Evolutionary conservation across 2,329 filamentous ascomycete genomes (phyloP).

Genomic region (Thielaviopsis populi): DNA sequence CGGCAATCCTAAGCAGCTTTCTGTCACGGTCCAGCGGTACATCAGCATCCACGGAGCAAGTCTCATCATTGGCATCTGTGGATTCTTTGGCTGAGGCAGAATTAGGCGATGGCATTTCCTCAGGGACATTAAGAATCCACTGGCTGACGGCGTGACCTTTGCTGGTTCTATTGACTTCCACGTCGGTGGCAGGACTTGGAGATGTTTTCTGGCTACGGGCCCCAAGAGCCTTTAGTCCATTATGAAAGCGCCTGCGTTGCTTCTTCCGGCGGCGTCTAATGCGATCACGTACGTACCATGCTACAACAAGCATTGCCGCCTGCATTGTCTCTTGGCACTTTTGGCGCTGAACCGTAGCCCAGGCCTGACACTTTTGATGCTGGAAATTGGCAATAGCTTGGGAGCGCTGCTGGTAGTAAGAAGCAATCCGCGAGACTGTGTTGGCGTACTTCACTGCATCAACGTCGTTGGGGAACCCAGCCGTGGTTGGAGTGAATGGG

Average conservation of each 20-base stretch:
- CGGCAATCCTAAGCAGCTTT: conserved; percentile 31
- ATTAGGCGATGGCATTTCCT: conserved; percentile 24
- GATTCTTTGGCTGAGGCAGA: conserved; percentile 20
- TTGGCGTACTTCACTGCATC: conserved; percentile 30
- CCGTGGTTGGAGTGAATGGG: neutral
- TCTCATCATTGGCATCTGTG: conserved; percentile 27
- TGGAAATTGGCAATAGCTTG: conserved; percentile 33
- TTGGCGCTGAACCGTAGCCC: conserved; percentile 32
- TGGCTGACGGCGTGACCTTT: conserved; percentile 29
- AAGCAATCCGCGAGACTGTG: conserved; percentile 33
- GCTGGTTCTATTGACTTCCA: conserved; percentile 23
- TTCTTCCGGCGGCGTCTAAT: conserved; percentile 30
- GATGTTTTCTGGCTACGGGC: conserved; percentile 8
- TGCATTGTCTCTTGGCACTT: conserved; percentile 35
- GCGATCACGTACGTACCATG: conserved; percentile 35
- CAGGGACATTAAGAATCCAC: conserved; percentile 30
- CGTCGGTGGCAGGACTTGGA: neutral
- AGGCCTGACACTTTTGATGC: conserved; percentile 34
- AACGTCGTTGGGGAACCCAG: conserved; percentile 18
- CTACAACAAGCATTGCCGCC: conserved; percentile 34
- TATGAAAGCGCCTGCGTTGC: conserved; percentile 29
- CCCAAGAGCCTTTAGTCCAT: conserved; percentile 25
- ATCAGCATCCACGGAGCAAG: conserved; percentile 30
- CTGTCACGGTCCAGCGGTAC: conserved; percentile 28
- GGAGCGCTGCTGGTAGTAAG: conserved; percentile 35